Percentiles rank a stretch among this genome's conserved stretches.
These are phyloP conservation scores for Collybia sp. DNA, from an alignment of 768 basidiomycete genomes.

Conservation along the genomic window DNA sequence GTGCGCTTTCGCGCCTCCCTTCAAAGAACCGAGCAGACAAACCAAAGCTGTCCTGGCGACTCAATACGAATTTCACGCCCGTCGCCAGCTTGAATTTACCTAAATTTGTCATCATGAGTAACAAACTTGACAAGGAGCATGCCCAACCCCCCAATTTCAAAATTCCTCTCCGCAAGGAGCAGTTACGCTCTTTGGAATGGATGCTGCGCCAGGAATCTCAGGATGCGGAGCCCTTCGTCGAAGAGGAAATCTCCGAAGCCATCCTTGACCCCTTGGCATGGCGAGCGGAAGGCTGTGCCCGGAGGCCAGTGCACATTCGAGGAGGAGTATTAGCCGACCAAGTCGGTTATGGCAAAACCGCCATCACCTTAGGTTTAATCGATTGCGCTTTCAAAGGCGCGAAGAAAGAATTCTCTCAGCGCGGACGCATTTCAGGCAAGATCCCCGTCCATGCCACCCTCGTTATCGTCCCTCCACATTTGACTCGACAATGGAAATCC, in stretches of 20 bases:
- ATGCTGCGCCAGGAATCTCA: constrained; percentile 78
- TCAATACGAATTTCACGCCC: constrained; percentile 75
- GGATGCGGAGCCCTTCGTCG: constrained; percentile 69
- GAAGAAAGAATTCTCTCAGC: constrained; percentile 51
- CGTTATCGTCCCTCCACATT: constrained; percentile 84
- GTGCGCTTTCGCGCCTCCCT: constrained; percentile 79
- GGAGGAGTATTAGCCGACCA: constrained; percentile 95
- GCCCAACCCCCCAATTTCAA: constrained; percentile 78
- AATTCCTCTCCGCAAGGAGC: constrained; percentile 72
- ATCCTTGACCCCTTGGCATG: constrained; percentile 83
- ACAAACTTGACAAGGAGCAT: constrained; percentile 67
- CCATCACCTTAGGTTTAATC: constrained; percentile 87
- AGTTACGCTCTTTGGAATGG: constrained; percentile 88
- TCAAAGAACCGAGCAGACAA: constrained; percentile 41
- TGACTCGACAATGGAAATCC: constrained; percentile 85
- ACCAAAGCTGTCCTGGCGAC: constrained; percentile 66
- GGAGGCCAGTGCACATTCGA: constrained; percentile 66
- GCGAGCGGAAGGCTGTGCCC: constrained; percentile 91
- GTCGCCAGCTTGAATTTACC: constrained; percentile 52
- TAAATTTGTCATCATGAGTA: constrained; percentile 70
- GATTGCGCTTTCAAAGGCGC: constrained; percentile 61
- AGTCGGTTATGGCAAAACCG: constrained; percentile 97
- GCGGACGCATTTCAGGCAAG: constrained; percentile 50
- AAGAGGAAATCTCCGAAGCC: constrained; percentile 94
- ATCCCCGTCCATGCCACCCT: constrained; percentile 80